These are phyloP conservation scores for Aspergillus sparsus DNA, from an alignment of 495 filamentous ascomycete species.

Conservation along the genomic window DNA sequence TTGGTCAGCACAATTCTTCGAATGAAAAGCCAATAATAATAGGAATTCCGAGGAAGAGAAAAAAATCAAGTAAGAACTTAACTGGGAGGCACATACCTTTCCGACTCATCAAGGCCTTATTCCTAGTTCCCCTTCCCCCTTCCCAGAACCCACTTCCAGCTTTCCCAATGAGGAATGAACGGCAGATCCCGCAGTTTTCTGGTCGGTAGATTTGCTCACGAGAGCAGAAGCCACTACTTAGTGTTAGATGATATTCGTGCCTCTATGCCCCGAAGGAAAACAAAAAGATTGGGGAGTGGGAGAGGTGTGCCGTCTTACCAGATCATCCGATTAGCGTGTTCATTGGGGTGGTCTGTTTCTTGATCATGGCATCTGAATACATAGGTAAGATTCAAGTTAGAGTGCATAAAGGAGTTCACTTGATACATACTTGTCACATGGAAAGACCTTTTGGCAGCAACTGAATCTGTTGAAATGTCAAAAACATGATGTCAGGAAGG, in stretches of 20 bases:
- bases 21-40: neutral
- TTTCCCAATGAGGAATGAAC: constrained; percentile 68
- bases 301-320: constrained; percentile 50
- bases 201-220: constrained; percentile 81
- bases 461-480: constrained; percentile 48
- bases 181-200: constrained; percentile 79
- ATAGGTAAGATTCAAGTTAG: constrained; percentile 17
- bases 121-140: constrained; percentile 83
- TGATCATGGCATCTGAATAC: constrained; percentile 70
- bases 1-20: constrained; percentile 7
- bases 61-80: neutral
- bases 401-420: neutral
- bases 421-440: constrained; percentile 65
- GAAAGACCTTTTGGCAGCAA: constrained; percentile 67
- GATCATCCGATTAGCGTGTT: constrained; percentile 88
- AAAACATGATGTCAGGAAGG: constrained; percentile 5
- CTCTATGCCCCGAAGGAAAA: constrained; percentile 7
- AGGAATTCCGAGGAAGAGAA: neutral
- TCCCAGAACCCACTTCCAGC: constrained; percentile 84
- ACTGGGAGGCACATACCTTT: constrained; percentile 46
- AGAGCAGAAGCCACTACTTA: constrained; percentile 64
- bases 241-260: too few relatives aligned
- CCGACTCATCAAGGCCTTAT: constrained; percentile 67
- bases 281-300: neutral
- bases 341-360: constrained; percentile 68